phyloP scores from a whole-genome alignment of 306 rosid species.

The Trifolium repens region DNA sequence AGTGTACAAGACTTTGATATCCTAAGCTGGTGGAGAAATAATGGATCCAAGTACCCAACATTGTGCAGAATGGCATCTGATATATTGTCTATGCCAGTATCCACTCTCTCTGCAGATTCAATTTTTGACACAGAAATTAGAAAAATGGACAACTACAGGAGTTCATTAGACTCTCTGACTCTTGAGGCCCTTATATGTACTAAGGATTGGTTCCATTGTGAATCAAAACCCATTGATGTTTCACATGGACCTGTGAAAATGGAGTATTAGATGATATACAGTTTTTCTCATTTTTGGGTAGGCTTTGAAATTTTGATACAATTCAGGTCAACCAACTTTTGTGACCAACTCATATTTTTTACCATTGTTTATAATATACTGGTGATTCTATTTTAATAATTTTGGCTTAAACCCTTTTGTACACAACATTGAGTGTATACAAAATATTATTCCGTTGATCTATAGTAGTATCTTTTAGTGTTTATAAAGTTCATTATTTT shows the following conservation, averaged over 20 bases:
- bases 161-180: slow-evolving; percentile 63
- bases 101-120: slow-evolving; percentile 68
- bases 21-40: slow-evolving; percentile 82
- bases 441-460: background rate
- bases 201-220: slow-evolving; percentile 77
- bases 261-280: slow-evolving; percentile 47
- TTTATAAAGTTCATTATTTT: background rate
- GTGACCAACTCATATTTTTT: slow-evolving; percentile 17
- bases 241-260: slow-evolving; percentile 57
- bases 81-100: slow-evolving; percentile 73
- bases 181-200: slow-evolving; percentile 87
- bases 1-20: slow-evolving; percentile 64
- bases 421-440: slow-evolving; percentile 15
- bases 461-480: background rate
- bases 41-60: slow-evolving; percentile 66
- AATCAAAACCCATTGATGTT: slow-evolving; percentile 53
- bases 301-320: slow-evolving; percentile 33
- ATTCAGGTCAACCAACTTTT: slow-evolving; percentile 34
- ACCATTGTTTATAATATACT: slow-evolving; percentile 40
- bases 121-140: slow-evolving; percentile 67
- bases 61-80: slow-evolving; percentile 87
- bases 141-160: slow-evolving; percentile 67
- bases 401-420: background rate
- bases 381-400: slow-evolving; percentile 17
- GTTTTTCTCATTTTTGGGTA: slow-evolving; percentile 34